Percentiles rank a stretch among this genome's conserved stretches.
Conservation (phyloP, 768 basidiomycete species). For the Leucocoprinus leucothites region DNA sequence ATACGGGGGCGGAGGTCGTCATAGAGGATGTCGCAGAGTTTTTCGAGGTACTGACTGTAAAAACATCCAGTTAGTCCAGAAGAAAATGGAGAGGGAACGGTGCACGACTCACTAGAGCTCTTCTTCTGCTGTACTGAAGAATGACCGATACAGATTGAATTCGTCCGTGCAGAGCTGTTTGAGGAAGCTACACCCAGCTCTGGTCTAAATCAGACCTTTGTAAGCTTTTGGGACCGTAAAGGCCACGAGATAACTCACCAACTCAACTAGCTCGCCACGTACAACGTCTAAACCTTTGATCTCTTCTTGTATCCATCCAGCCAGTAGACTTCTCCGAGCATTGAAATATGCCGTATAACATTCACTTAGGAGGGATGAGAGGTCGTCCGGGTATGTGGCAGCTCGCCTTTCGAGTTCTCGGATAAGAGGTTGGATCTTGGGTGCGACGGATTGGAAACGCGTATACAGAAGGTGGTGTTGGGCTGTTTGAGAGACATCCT, state of each 20-base stretch:
- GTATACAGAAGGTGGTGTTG: slow-evolving; percentile 87
- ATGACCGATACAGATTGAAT: slow-evolving; percentile 78
- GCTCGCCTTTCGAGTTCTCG: slow-evolving; percentile 84
- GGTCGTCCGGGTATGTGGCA: slow-evolving; percentile 74
- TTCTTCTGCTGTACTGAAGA: slow-evolving; percentile 86
- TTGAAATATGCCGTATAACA: slow-evolving; percentile 85
- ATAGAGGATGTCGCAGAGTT: slow-evolving; percentile 89
- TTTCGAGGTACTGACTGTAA: slow-evolving; percentile 81
- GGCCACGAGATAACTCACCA: slow-evolving; percentile 46
- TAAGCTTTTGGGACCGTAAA: not conserved
- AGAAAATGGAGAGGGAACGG: not conserved
- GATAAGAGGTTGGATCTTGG: slow-evolving; percentile 73
- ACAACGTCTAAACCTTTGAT: slow-evolving; percentile 79
- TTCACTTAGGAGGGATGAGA: slow-evolving; percentile 76
- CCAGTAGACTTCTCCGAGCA: slow-evolving; percentile 68
- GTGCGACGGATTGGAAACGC: slow-evolving; percentile 73
- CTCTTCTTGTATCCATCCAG: slow-evolving; percentile 74
- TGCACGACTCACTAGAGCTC: slow-evolving; percentile 38
- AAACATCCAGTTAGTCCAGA: not conserved
- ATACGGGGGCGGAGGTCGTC: slow-evolving; percentile 96
- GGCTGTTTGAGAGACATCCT: slow-evolving; percentile 80
- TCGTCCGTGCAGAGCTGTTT: slow-evolving; percentile 91
- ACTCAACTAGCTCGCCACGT: slow-evolving; percentile 80
- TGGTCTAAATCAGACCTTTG: slow-evolving; percentile 50
- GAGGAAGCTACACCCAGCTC: slow-evolving; percentile 88